Evolutionary conservation across 495 filamentous ascomycete species (phyloP).

Genomic region (Daldinia loculata): DNA sequence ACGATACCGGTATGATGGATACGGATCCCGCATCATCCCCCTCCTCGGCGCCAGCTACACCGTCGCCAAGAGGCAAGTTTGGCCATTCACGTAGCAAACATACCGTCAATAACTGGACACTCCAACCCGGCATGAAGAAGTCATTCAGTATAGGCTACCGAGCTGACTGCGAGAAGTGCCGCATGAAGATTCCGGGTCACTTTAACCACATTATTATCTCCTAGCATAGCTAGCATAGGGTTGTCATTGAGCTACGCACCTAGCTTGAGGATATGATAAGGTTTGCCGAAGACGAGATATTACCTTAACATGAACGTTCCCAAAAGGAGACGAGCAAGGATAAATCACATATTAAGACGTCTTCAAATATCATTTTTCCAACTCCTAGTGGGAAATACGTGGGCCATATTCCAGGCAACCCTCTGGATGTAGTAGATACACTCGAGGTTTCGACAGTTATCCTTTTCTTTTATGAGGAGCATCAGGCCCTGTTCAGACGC

Average conservation of each 20-base stretch:
- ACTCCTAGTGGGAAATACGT: background rate
- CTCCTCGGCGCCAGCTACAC: conserved; percentile 45
- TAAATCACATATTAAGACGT: background rate
- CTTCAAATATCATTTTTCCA: background rate
- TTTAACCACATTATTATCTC: conserved; percentile 82
- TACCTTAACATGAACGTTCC: background rate
- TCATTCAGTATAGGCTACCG: conserved; percentile 85
- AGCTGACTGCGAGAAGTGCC: conserved; percentile 87
- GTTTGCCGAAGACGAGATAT: background rate
- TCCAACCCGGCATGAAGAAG: conserved; percentile 66
- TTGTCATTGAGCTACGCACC: background rate
- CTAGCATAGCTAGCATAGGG: conserved; percentile 45
- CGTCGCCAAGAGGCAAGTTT: conserved; percentile 47
- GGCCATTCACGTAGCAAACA: conserved; percentile 58
- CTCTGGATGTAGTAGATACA: background rate
- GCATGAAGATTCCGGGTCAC: conserved; percentile 80
- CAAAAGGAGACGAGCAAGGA: background rate
- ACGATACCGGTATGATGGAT: conserved; percentile 47
- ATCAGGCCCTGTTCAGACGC: background rate
- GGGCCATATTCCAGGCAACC: background rate
- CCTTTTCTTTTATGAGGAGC: background rate
- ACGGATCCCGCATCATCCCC: conserved; percentile 42
- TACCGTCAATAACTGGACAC: conserved; percentile 58
- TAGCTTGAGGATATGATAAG: conserved; percentile 6
- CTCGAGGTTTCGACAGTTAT: background rate